Evolutionary conservation across 805 yeast species (phyloP).

Genomic region (Blastobotrys americana): DNA sequence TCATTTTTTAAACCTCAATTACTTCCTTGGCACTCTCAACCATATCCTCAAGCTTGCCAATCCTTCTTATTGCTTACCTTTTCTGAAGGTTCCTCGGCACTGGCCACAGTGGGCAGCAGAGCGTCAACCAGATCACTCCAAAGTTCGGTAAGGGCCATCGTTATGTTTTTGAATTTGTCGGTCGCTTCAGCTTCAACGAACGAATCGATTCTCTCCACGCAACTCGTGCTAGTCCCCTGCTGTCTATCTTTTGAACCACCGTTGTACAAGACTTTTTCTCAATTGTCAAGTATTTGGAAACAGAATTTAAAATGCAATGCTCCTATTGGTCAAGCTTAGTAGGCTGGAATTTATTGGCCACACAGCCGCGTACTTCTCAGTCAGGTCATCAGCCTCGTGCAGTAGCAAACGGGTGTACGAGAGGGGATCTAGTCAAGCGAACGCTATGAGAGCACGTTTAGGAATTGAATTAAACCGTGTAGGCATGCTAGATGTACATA

Average conservation of each 20-base stretch:
- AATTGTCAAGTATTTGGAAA: background rate
- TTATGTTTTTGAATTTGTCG: constrained; percentile 1
- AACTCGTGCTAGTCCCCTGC: background rate
- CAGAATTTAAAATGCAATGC: background rate
- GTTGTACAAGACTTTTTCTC: background rate
- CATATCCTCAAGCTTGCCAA: too few species aligned
- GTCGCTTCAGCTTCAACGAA: background rate
- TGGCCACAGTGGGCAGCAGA: constrained; percentile 69
- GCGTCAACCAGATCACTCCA: constrained; percentile 65
- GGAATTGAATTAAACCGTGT: too few species aligned
- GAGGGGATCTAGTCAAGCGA: too few species aligned
- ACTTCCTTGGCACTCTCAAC: too few species aligned
- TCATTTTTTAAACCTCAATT: too few species aligned
- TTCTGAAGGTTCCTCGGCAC: constrained; percentile 53
- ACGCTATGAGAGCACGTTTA: too few species aligned
- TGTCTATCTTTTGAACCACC: background rate
- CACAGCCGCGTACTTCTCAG: too few species aligned
- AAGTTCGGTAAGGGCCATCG: constrained; percentile 19
- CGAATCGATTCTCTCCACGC: background rate
- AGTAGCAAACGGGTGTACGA: too few species aligned
- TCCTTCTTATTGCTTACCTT: constrained; percentile 11
- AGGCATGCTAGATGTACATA: too few species aligned
- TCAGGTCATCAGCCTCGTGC: too few species aligned
- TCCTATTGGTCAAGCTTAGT: background rate
- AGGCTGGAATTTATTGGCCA: too few species aligned